Evolutionary conservation across 768 basidiomycete genomes (phyloP).

Genomic region (Cystofilobasidium bisporidii): DNA sequence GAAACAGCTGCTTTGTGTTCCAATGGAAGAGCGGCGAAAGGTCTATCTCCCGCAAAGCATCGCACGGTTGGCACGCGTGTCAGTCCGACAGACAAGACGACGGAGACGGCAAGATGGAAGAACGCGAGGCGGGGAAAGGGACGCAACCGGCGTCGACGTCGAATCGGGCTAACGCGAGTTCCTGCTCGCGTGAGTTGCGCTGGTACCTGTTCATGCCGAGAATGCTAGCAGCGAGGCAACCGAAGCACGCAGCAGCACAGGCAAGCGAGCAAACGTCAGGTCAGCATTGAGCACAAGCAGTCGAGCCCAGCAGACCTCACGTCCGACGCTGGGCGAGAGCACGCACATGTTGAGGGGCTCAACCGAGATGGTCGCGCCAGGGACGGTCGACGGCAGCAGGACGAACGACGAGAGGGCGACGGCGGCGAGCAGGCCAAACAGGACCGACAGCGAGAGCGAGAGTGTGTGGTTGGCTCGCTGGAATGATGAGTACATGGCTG

Average conservation of each 20-base stretch:
- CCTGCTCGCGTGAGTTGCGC: constrained; percentile 51
- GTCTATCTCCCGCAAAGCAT: constrained; percentile 48
- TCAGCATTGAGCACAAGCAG: constrained; percentile 1
- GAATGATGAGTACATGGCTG: constrained; percentile 18
- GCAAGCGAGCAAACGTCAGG: too few relatives aligned
- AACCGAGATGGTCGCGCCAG: constrained; percentile 44
- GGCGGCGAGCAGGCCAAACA: constrained; percentile 59
- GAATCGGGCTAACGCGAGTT: constrained; percentile 70
- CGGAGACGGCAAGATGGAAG: too few relatives aligned
- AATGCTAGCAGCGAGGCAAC: constrained; percentile 14
- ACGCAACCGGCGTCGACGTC: constrained; percentile 75
- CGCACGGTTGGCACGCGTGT: too few relatives aligned
- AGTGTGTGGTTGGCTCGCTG: constrained; percentile 7
- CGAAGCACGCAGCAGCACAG: not conserved
- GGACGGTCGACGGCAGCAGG: constrained; percentile 40
- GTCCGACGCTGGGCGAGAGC: not conserved
- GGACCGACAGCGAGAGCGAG: constrained; percentile 42
- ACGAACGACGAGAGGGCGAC: constrained; percentile 66
- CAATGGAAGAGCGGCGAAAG: constrained; percentile 76
- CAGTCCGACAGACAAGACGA: too few relatives aligned
- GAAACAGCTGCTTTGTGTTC: constrained; percentile 93
- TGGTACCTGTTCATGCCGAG: constrained; percentile 25
- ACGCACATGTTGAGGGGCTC: constrained; percentile 64
- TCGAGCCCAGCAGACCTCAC: too few relatives aligned
- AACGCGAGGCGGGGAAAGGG: constrained; percentile 30